Evolutionary conservation across 2,329 filamentous ascomycete species (phyloP).

Genomic region (Scedosporium boydii): DNA sequence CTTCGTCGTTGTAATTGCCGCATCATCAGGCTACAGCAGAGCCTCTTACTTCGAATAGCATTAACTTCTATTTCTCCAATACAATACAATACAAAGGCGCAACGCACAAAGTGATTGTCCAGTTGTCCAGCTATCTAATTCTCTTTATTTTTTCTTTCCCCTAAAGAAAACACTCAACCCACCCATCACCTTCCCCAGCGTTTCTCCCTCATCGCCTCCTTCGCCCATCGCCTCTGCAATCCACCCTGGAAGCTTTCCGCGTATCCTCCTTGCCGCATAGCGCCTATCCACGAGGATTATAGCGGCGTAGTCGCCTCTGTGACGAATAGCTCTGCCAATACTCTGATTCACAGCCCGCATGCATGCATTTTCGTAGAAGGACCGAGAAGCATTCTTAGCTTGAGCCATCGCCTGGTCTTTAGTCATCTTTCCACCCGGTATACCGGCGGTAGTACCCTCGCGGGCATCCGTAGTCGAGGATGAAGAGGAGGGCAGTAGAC

Average conservation of each 20-base stretch:
- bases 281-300: slow-evolving; percentile 78
- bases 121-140: background rate
- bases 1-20: too few relatives aligned
- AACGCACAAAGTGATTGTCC: background rate
- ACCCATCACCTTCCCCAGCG: slow-evolving; percentile 1
- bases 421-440: slow-evolving; percentile 10
- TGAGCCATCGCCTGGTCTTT: slow-evolving; percentile 16
- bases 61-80: too few relatives aligned
- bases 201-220: background rate
- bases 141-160: background rate
- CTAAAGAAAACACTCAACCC: slow-evolving; percentile 3
- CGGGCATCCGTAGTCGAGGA: slow-evolving; percentile 3
- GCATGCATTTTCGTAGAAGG: slow-evolving; percentile 89
- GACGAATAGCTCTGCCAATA: slow-evolving; percentile 84
- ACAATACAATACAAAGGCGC: too few relatives aligned
- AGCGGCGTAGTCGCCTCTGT: slow-evolving; percentile 78
- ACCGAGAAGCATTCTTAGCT: slow-evolving; percentile 52
- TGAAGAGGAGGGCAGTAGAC: slow-evolving; percentile 16
- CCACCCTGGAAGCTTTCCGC: slow-evolving; percentile 78
- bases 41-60: too few relatives aligned
- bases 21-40: too few relatives aligned
- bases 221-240: slow-evolving; percentile 35
- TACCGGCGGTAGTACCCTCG: background rate
- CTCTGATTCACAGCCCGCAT: slow-evolving; percentile 98
- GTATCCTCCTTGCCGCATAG: slow-evolving; percentile 66